Conservation (phyloP, 352 stramenopile species). For the Albugo candida region DNA sequence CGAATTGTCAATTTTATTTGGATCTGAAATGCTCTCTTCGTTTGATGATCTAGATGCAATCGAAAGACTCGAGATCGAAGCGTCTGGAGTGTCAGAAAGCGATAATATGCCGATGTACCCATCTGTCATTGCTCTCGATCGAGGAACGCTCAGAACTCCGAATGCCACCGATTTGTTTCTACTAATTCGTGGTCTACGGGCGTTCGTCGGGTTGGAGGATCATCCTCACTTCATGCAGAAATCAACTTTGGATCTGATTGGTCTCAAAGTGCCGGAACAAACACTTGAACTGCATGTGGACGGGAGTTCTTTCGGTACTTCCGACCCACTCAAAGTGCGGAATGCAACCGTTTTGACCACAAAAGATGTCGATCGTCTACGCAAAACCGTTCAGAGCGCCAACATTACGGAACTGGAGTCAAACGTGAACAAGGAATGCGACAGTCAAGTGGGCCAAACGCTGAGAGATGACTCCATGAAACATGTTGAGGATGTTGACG, state of each 20-base stretch:
- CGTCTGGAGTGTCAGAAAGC: constrained; percentile 15
- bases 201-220: constrained; percentile 41
- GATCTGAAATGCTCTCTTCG: constrained; percentile 36
- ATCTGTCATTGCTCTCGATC: constrained; percentile 46
- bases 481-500: no score
- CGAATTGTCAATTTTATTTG: constrained; percentile 69
- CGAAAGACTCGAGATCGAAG: constrained; percentile 24
- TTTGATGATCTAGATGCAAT: constrained; percentile 67
- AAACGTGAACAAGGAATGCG: no score
- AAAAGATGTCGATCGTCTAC: constrained; percentile 46
- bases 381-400: constrained; percentile 16
- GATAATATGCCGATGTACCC: constrained; percentile 34
- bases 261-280: constrained; percentile 21
- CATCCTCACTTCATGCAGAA: constrained; percentile 52
- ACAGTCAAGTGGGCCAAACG: no score
- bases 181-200: constrained; percentile 41
- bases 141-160: constrained; percentile 40
- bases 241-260: constrained; percentile 37
- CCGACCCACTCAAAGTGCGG: constrained; percentile 45
- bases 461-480: no score
- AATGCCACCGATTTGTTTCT: constrained; percentile 44
- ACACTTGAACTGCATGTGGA: constrained; percentile 23
- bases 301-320: constrained; percentile 32
- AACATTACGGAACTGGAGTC: no score
- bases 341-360: constrained; percentile 69